Evolutionary conservation across 2,329 filamentous ascomycete species (phyloP), one percentile per base, ranked within the genome.

Genomic region (Aureobasidium sp.): DNA sequence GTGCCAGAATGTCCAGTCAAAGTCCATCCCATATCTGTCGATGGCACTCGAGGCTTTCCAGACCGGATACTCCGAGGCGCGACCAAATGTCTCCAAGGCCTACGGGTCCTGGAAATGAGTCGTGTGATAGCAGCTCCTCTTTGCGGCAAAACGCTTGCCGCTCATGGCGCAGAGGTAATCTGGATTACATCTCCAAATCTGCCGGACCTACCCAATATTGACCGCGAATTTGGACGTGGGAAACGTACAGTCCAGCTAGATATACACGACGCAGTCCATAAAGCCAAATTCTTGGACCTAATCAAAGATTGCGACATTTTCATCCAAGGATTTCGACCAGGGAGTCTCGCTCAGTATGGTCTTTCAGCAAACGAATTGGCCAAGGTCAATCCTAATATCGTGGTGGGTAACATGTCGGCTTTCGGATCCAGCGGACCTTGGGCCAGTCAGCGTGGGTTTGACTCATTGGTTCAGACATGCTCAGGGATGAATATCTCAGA

Each of bases 221-320:
- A 75, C 5, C 70, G 65, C 6, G 68, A 71, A 42, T 58, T 70
- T 4, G 53, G 52, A 15, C 63, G 69, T 5, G 70, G 70, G 2
- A 71, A 72, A 61, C 66, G 69, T 22, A 67, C 66, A 8, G 62
- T 70, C 17, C 67, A 75, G 51, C 66, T 78, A 0, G 74, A 79
- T 61, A 64, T 78, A 0, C 53, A 70, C 22, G 20, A 66, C 0
- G 27, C 60, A 0, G 15, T 57, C 2, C 75, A 74, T 20, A 66
- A 61, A 22, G 45, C 62, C 1, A 67, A 59, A 5, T 62, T 79
- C 0, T 44, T 67, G 0, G 44, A 64, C 0, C 71, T 81, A 0
- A 65, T 76, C 5, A 67, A 68, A 7, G 65, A 67, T 1, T 73
- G 75, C 0, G 75, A 80, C 42, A 76, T 80, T 2, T 76, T 80